A percentile compares a stretch with the other conserved stretches of the same genome.
Evolutionary conservation across 805 yeast genomes (phyloP).

Genomic region (Candida quercuum): DNA sequence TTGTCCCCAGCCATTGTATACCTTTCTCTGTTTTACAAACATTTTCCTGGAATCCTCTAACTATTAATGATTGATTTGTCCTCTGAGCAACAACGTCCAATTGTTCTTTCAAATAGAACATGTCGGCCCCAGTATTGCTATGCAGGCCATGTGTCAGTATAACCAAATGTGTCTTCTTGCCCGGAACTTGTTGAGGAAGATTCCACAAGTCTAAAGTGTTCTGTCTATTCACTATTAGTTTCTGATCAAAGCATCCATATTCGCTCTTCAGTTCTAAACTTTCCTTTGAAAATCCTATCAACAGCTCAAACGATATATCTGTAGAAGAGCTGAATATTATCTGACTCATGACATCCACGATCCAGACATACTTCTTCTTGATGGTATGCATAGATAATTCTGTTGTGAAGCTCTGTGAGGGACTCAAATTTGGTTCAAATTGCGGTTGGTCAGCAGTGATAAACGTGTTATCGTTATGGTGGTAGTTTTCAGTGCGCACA

Average conservation of each 20-base stretch:
- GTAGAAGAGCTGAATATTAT: constrained; percentile 61
- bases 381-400: constrained; percentile 63
- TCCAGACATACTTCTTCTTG: constrained; percentile 56
- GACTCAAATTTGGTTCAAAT: constrained; percentile 64
- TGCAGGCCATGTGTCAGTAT: constrained; percentile 74
- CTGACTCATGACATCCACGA: constrained; percentile 67
- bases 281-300: constrained; percentile 39
- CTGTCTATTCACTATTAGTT: constrained; percentile 43
- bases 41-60: constrained; percentile 65
- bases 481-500: constrained; percentile 50
- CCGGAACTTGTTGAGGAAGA: constrained; percentile 40
- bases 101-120: constrained; percentile 67
- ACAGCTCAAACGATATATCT: constrained; percentile 56
- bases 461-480: constrained; percentile 43
- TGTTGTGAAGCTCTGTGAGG: constrained; percentile 58
- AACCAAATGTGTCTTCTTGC: constrained; percentile 56
- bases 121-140: constrained; percentile 71
- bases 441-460: constrained; percentile 75
- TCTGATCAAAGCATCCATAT: constrained; percentile 25
- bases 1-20: constrained; percentile 63
- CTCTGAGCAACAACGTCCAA: constrained; percentile 39
- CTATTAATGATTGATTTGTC: constrained; percentile 51
- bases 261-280: constrained; percentile 19
- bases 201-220: constrained; percentile 72
- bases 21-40: constrained; percentile 80